Evolutionary conservation across 768 basidiomycete genomes (phyloP), one percentile per base, ranked within the genome.

Genomic region (Tylopilus cervinicoccineus): DNA sequence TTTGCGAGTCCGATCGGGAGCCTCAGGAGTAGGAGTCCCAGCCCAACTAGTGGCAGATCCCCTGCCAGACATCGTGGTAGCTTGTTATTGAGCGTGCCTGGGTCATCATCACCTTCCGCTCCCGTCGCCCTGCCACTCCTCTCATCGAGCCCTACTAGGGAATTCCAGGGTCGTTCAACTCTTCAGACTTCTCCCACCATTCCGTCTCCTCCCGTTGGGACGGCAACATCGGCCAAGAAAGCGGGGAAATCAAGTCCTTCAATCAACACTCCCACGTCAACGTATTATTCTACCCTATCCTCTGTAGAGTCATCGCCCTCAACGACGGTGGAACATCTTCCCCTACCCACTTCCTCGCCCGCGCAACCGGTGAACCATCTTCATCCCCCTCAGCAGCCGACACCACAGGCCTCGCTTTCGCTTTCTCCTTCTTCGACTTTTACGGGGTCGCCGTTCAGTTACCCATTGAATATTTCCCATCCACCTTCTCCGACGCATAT

Each of bases 11-110:
- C 84, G 16, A 81, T 84, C 48, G 83, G 74, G 37, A 72, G 72
- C 38, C 52, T 84, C 38, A 85, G 84, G 62, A 80, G 79, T 55
- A 72, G 80, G 57, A 80, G 83, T 57, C 84, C 86, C 4, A 86
- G 84, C 53, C 85, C 86, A 14, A 71, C 69, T 5, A 69, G 63
- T 13, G 62, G 55, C 43, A 70, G 63, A 10, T 64, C 75, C 2
- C 69, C 74, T 13, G 33, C 55, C 17, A 64, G 58, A 52, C 58
- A 65, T 29, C 64, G 73, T 33, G 68, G 72, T 14, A 78, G 76
- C 48, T 61, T 80, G 19, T 58, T 84, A 12, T 57, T 83, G 45
- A 76, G 68, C 54, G 73, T 80, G 3, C 78, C 81, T 34, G 64
- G 59, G 11, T 65, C 68, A 17, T 56, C 68, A 7, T 56, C 64